Conservation (phyloP, 1,284 basidiomycete species). For the Leccinum fallax region DNA sequence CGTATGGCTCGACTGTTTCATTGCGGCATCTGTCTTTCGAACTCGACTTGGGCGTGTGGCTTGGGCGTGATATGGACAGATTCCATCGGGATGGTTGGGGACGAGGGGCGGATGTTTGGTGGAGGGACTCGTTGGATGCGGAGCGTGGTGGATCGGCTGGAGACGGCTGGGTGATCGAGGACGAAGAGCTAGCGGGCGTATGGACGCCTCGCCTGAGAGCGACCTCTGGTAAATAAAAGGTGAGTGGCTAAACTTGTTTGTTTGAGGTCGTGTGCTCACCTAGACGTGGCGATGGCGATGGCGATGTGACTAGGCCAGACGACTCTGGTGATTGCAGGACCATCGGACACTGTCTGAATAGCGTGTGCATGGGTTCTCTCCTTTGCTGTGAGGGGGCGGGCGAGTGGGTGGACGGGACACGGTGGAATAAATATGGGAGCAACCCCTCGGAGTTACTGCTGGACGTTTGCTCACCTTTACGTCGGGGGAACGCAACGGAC, state of each 20-base stretch:
- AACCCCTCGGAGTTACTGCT: neutral
- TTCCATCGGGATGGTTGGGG: neutral
- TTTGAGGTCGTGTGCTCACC: conserved; percentile 13
- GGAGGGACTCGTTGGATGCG: neutral
- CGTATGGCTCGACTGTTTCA: neutral
- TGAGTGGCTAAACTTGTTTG: conserved; percentile 2
- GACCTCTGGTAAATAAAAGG: neutral
- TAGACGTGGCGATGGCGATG: neutral
- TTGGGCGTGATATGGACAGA: neutral
- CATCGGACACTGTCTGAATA: conserved; percentile 1
- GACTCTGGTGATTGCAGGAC: neutral
- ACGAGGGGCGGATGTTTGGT: neutral
- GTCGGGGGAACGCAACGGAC: neutral
- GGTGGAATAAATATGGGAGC: neutral
- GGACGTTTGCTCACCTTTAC: neutral
- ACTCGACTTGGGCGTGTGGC: neutral
- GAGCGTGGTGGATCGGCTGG: neutral
- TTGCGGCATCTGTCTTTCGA: neutral
- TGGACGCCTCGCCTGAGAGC: neutral
- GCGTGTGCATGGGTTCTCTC: conserved; percentile 2
- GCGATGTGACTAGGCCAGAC: neutral
- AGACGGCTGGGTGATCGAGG: neutral
- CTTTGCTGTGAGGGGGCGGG: neutral
- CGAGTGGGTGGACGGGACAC: neutral
- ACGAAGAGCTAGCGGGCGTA: neutral